Evolutionary conservation across 2,329 filamentous ascomycete species (phyloP), one percentile per base, ranked within the genome.

Genomic region (Sporothrix dimorphospora): DNA sequence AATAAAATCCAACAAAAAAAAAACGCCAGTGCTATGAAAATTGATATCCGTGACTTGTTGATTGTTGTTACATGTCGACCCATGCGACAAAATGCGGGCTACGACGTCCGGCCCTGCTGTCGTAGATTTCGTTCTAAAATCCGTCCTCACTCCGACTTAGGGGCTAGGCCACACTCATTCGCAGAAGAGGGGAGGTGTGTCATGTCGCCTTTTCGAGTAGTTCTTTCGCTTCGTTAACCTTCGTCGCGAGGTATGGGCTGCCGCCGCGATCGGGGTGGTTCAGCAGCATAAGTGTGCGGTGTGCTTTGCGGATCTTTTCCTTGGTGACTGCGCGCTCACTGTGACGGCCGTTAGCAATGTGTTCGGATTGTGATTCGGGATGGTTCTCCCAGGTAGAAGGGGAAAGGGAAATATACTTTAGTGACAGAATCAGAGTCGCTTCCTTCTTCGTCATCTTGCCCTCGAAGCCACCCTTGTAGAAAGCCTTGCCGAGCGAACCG

Each of bases 401-500:
- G 55, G 21, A 34, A 16, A 51, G 63, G 40, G 2, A 38, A 40
- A 73, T 74, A n/a, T 89, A 98, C 95, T 90, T 93, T 74, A 98
- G 90, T 76, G 96, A 92, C 66, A 99, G 85, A 74, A 99, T 98
- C 77, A 99, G 84, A 4, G 94, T 88, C 27, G 96, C 96, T 83
- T 99, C 96, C 81, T 92, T 90, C 81, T 92, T 89, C 81, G 90
- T 98, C 95, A 99, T 99, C 82, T 92, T 92, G 73, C 90, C 86
- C 84, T 99, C 96, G 80, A 99, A 99, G n/a, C 96, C 96, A 77
- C 96, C 96, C 83, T 98, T 99, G 87, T 98, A 98, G 80, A 94
- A 99, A 55, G 94, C 90, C 82, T 94, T 94, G 78, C 96, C 96
- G 77, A 97, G 85, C 47, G 92, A 91, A 76, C 92, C 92, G 65